Percentiles rank a stretch among this genome's conserved stretches.
Conservation (phyloP, 768 basidiomycete species). For the Tricholoma sp. region DNA sequence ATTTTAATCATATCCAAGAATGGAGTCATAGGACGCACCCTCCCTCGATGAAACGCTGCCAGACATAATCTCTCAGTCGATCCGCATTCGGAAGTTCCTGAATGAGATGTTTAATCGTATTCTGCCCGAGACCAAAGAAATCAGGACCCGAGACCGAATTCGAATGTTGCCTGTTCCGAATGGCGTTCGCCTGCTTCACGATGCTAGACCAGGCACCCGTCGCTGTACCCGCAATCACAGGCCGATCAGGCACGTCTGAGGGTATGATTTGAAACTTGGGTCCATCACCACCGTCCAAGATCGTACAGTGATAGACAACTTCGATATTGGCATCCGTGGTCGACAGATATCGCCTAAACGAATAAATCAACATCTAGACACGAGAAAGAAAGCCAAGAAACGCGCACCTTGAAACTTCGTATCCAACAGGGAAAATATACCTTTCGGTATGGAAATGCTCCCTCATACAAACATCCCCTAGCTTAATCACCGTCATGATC, state of each 20-base stretch:
- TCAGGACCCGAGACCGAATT: constrained; percentile 88
- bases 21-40: constrained; percentile 51
- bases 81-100: constrained; percentile 76
- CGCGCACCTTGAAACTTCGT: constrained; percentile 70
- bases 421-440: constrained; percentile 86
- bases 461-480: constrained; percentile 75
- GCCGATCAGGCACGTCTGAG: constrained; percentile 62
- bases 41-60: constrained; percentile 83
- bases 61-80: constrained; percentile 72
- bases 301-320: constrained; percentile 77
- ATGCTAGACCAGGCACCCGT: constrained; percentile 86
- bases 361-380: constrained; percentile 3
- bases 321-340: constrained; percentile 62
- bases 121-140: constrained; percentile 83
- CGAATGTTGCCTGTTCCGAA: constrained; percentile 77
- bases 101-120: constrained; percentile 87
- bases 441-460: constrained; percentile 86
- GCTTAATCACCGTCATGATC: constrained; percentile 75
- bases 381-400: background rate
- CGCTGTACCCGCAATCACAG: constrained; percentile 80
- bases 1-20: background rate
- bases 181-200: constrained; percentile 75
- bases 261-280: constrained; percentile 84
- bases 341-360: constrained; percentile 66
- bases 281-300: constrained; percentile 79